These are phyloP conservation scores for Micractinium conductrix DNA, from an alignment of 139 green algal species.

Conservation along the genomic window DNA sequence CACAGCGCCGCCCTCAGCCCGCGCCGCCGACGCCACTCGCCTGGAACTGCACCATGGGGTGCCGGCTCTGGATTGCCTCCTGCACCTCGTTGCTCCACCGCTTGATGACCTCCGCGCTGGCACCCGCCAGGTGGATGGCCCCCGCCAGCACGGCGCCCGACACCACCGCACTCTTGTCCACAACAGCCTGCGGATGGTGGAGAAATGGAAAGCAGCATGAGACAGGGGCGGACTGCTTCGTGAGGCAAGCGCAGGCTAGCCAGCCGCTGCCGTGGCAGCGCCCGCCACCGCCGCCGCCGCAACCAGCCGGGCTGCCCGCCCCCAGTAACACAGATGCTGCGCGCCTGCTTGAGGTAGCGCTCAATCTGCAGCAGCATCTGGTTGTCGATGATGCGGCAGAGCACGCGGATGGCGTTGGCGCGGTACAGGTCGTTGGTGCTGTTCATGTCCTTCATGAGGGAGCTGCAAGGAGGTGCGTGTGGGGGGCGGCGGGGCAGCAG, in stretches of 20 bases:
- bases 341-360: constrained; percentile 93
- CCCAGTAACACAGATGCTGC: not conserved
- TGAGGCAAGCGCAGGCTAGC: not conserved
- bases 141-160: constrained; percentile 85
- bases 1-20: no score
- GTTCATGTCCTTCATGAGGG: constrained; percentile 99
- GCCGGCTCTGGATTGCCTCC: constrained; percentile 90
- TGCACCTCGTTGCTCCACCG: constrained; percentile 97
- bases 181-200: constrained; percentile 70
- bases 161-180: constrained; percentile 91
- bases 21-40: not conserved
- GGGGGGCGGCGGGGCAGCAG: not conserved
- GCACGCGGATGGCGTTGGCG: constrained; percentile 96
- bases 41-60: constrained; percentile 82
- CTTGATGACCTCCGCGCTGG: constrained; percentile 94
- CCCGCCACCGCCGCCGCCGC: no score
- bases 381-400: constrained; percentile 95
- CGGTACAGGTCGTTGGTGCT: constrained; percentile 94
- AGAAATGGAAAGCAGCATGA: no score
- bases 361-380: constrained; percentile 92
- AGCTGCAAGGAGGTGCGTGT: constrained; percentile 39
- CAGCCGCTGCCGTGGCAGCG: no score
- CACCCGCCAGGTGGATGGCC: constrained; percentile 79
- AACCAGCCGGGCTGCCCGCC: no score
- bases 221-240: not conserved